Evolutionary conservation across 768 basidiomycete genomes (phyloP), one percentile per base, ranked within the genome.

Genomic region (Auriscalpium orientale): DNA sequence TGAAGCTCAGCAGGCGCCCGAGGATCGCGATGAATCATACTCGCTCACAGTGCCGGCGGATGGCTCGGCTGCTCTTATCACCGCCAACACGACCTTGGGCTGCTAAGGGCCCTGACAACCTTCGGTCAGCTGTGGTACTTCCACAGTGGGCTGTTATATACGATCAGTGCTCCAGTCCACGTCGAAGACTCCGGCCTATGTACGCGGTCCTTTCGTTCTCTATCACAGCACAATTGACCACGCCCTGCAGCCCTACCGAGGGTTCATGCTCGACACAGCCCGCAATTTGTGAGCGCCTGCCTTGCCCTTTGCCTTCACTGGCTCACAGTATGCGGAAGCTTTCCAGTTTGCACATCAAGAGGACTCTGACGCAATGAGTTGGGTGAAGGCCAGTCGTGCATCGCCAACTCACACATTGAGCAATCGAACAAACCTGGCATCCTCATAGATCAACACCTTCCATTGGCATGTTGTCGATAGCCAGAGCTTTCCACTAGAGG

Each of bases 201-300:
- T 77, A 51, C 50, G 72, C 64, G 28, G 28, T 28, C 28, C 28
- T 28, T 28, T 28, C 7, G 28, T 28, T 28, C 28, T 5, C 5
- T 28, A 7, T 28, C 28, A 28, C 28, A 28, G 28, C 28, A 7
- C 28, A 28, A 28, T 28, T 28, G 28, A 28, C 18, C 54, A 8
- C 34, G 1, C 8, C 11, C 15, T 15, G 7, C 60, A 87, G 85
- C 84, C 84, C 0, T 88, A 84, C 65, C 80, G 91, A 20, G 89
- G 86, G 9, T 76, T 91, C 54, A 80, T 91, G 80, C 76, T 93
- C 12, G 91, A 93, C 66, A 92, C 90, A 0, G 75, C 89, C 1
- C 74, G 90, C 22, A 85, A 91, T 70, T 93, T 74, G 82, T 86
- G 63, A 56, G 83, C 70, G 1, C 15, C 28, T 28, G 28, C 28